Percentiles rank a stretch among this genome's conserved stretches.
phyloP scores from a whole-genome alignment of 2,329 filamentous ascomycete species.

The Chalaropsis thielavioides region DNA sequence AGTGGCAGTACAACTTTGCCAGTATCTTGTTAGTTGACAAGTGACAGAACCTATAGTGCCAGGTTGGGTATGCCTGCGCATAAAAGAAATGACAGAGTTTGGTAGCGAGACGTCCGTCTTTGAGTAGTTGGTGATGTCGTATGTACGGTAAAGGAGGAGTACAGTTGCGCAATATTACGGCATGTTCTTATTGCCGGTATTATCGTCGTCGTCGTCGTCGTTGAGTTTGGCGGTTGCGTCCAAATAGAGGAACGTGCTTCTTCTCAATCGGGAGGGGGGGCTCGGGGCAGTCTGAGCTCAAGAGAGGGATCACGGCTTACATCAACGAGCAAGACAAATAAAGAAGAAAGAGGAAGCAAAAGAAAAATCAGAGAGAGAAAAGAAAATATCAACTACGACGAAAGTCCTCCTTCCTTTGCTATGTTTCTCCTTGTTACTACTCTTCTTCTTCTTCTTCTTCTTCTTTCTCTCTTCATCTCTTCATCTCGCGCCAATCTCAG shows the following conservation, averaged over 20 bases:
- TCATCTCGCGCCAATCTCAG: neutral
- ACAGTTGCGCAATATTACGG: neutral
- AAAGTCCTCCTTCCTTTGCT: neutral
- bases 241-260: neutral
- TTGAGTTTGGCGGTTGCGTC: neutral
- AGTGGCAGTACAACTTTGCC: neutral
- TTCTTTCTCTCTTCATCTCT: neutral
- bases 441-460: neutral
- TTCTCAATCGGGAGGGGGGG: neutral
- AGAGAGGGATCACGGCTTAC: neutral
- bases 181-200: neutral
- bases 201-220: neutral
- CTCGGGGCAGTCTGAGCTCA: neutral
- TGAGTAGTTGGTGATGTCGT: neutral
- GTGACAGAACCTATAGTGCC: neutral
- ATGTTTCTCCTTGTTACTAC: neutral
- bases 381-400: neutral
- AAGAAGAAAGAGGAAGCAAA: neutral
- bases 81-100: neutral
- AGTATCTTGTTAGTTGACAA: conserved; percentile 2
- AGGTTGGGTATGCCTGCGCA: neutral
- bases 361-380: neutral
- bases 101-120: neutral
- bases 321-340: neutral
- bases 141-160: neutral